Conservation (phyloP, 106 monocot species). For the Phalaenopsis equestris region DNA sequence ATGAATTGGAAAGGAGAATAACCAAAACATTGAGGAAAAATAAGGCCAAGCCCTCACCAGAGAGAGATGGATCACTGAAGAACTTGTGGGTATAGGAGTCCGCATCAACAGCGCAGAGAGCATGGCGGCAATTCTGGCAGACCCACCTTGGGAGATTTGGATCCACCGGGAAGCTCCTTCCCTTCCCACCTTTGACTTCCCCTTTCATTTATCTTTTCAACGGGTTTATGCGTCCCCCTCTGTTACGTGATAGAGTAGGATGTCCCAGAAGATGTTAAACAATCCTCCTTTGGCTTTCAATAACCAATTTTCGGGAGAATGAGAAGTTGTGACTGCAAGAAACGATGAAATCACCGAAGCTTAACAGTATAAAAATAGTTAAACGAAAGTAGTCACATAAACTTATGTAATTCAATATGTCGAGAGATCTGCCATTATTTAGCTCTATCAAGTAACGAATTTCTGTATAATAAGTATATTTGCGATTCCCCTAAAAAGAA, state of each 20-base stretch:
- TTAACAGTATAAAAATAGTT: not conserved
- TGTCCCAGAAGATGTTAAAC: not conserved
- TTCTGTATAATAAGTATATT: too few species aligned
- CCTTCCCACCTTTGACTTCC: slow-evolving; percentile 9
- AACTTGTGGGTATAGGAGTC: slow-evolving; percentile 77
- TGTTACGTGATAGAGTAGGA: not conserved
- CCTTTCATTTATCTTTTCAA: slow-evolving; percentile 11
- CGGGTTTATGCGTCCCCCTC: not conserved
- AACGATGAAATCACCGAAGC: not conserved
- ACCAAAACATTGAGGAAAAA: not conserved
- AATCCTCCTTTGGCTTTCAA: not conserved
- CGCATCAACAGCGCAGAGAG: slow-evolving; percentile 69
- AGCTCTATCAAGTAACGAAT: not conserved
- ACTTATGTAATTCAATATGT: not conserved
- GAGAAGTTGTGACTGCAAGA: not conserved
- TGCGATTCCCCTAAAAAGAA: not conserved
- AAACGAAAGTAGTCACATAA: not conserved
- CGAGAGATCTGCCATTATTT: not conserved
- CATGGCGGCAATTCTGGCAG: slow-evolving; percentile 82
- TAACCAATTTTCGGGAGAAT: not conserved
- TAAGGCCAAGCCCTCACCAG: slow-evolving; percentile 35
- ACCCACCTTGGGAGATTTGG: slow-evolving; percentile 61
- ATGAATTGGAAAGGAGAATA: not conserved
- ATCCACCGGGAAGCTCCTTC: slow-evolving; percentile 37
- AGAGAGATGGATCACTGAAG: slow-evolving; percentile 59